Evolutionary conservation across 768 basidiomycete genomes (phyloP).

Genomic region (Lactarius trivialis): DNA sequence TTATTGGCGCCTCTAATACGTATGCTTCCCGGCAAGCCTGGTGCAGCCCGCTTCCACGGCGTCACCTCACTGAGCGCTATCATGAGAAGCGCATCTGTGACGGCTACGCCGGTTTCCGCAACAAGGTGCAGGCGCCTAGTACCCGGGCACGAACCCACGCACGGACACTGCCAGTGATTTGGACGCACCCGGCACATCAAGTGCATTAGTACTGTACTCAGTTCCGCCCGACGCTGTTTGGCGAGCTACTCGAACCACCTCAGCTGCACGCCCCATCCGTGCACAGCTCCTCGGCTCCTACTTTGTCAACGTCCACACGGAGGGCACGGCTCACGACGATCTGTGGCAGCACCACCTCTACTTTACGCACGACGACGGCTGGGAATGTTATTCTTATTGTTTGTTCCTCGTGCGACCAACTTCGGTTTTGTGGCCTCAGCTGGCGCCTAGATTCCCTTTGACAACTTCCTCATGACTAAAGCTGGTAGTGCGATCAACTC

Average conservation of each 20-base stretch:
- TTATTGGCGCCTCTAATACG: slow-evolving; percentile 70
- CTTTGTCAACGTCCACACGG: slow-evolving; percentile 90
- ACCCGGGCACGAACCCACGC: no score
- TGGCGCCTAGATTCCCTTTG: slow-evolving; percentile 67
- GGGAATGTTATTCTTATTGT: no score
- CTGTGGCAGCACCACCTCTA: slow-evolving; percentile 95
- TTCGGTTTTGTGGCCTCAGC: no score
- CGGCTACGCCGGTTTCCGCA: slow-evolving; percentile 90
- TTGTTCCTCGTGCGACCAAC: no score
- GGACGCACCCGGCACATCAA: no score
- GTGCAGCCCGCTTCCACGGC: slow-evolving; percentile 73
- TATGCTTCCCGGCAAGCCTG: slow-evolving; percentile 33
- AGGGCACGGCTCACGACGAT: slow-evolving; percentile 71
- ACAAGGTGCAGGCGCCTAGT: slow-evolving; percentile 48
- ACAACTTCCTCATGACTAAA: slow-evolving; percentile 68
- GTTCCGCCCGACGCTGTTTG: slow-evolving; percentile 79
- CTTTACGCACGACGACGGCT: slow-evolving; percentile 57
- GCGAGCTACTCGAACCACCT: slow-evolving; percentile 74
- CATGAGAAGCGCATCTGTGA: slow-evolving; percentile 63
- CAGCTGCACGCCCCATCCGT: slow-evolving; percentile 67
- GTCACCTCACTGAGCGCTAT: slow-evolving; percentile 58
- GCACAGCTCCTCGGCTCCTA: slow-evolving; percentile 79
- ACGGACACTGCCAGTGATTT: neutral
- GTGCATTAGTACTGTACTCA: slow-evolving; percentile 32
- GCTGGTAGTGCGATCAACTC: slow-evolving; percentile 63